Percentiles rank a stretch among this genome's conserved stretches.
These are phyloP conservation scores for Hypoxylon sp. DNA, from an alignment of 2,329 filamentous ascomycete genomes.

Conservation along the genomic window DNA sequence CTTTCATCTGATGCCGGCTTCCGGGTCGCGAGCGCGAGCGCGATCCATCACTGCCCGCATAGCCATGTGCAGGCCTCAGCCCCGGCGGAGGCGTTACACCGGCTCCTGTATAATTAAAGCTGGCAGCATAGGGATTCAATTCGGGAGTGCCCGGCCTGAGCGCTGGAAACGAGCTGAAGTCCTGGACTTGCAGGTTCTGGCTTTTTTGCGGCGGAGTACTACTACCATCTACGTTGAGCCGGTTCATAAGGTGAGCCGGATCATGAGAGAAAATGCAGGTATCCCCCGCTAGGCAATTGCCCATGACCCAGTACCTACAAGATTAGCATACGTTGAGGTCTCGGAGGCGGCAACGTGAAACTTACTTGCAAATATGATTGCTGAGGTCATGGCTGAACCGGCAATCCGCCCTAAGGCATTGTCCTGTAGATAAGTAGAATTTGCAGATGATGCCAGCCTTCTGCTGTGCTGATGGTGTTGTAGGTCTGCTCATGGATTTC, in stretches of 20 bases:
- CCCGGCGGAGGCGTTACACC: slow-evolving; percentile 76
- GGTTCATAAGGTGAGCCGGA: slow-evolving; percentile 85
- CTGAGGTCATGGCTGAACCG: slow-evolving; percentile 97
- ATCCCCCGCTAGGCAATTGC: slow-evolving; percentile 92
- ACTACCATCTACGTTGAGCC: slow-evolving; percentile 78
- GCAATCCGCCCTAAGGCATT: slow-evolving; percentile 94
- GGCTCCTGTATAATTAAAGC: slow-evolving; percentile 65
- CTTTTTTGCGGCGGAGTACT: slow-evolving; percentile 73
- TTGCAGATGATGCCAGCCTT: slow-evolving; percentile 95
- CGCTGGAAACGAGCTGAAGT: slow-evolving; percentile 86
- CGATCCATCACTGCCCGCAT: slow-evolving; percentile 66
- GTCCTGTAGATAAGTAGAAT: slow-evolving; percentile 95
- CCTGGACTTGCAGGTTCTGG: slow-evolving; percentile 82
- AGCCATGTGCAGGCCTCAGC: slow-evolving; percentile 71
- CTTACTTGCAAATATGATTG: slow-evolving; percentile 97
- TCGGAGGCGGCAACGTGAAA: slow-evolving; percentile 46
- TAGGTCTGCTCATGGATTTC: slow-evolving; percentile 86
- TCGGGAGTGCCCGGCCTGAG: slow-evolving; percentile 72
- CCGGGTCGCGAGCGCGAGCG: slow-evolving; percentile 84
- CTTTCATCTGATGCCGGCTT: slow-evolving; percentile 77
- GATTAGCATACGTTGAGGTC: slow-evolving; percentile 72
- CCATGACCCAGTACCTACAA: slow-evolving; percentile 90
- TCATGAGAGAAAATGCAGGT: slow-evolving; percentile 98
- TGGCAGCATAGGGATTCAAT: slow-evolving; percentile 63
- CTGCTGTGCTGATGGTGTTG: slow-evolving; percentile 79